Conservation (phyloP, 2,329 filamentous ascomycete species). For the Fusarium sp. region DNA sequence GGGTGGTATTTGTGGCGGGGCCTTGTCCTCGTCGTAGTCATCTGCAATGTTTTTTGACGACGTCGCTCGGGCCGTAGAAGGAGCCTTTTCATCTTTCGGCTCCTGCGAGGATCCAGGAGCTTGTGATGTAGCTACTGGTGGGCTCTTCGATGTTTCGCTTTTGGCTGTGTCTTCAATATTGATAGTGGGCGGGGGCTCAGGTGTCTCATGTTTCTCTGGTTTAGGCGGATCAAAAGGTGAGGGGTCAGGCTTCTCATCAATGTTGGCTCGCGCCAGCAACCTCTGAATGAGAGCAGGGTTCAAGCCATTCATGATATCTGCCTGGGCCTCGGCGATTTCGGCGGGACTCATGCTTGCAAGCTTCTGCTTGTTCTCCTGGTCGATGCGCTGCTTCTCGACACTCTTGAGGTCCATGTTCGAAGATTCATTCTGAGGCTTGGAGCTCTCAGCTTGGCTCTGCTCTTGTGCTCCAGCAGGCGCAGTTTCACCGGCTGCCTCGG, state of each 20-base stretch:
- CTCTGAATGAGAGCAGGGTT: constrained; percentile 81
- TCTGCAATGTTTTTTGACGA: constrained; percentile 48
- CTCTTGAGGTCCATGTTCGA: constrained; percentile 52
- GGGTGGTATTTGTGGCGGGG: constrained; percentile 56
- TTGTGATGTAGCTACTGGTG: constrained; percentile 1
- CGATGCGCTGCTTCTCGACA: constrained; percentile 78
- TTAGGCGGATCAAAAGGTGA: constrained; percentile 58
- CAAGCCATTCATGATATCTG: constrained; percentile 83
- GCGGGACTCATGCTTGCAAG: constrained; percentile 82
- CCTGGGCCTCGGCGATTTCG: constrained; percentile 84
- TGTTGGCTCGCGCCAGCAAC: constrained; percentile 80
- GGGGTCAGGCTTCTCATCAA: constrained; percentile 70
- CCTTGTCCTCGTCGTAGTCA: constrained; percentile 58
- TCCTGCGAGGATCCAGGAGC: constrained; percentile 6
- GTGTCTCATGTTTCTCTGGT: constrained; percentile 25
- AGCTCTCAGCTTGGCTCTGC: constrained; percentile 3
- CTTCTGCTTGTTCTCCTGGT: constrained; percentile 81
- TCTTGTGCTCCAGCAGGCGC: constrained; percentile 11
- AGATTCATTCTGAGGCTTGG: not conserved
- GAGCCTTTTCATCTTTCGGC: not conserved
- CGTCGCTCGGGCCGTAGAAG: not conserved
- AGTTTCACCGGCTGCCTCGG: constrained; percentile 32
- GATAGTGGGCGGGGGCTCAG: constrained; percentile 49
- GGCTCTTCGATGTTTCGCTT: constrained; percentile 9
- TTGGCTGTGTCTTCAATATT: constrained; percentile 52